A percentile compares a stretch with the other conserved stretches of the same genome.
phyloP scores from a whole-genome alignment of 225 moss, liverwort and hornwort genomes.

The Rhytidiadelphus loreus region DNA sequence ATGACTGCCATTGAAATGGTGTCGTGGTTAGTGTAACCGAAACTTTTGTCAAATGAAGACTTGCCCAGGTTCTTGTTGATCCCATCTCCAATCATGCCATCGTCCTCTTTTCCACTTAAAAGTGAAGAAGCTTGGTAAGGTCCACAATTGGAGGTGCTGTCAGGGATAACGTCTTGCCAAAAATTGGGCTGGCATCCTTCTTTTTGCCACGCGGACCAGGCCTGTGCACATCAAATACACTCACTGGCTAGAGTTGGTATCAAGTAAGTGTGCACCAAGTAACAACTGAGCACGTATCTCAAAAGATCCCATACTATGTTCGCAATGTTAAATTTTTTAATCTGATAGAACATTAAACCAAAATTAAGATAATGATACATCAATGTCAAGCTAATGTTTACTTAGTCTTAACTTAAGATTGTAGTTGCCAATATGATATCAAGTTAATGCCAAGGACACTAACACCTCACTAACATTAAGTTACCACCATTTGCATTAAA shows the following conservation, averaged over 20 bases:
- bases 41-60: conserved; percentile 30
- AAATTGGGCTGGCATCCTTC: conserved; percentile 86
- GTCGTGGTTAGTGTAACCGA: conserved; percentile 73
- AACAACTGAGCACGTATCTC: background rate
- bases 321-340: background rate
- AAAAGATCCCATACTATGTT: background rate
- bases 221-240: conserved; percentile 9
- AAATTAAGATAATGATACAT: background rate
- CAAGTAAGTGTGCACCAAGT: background rate
- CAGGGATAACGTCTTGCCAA: conserved; percentile 72
- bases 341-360: background rate
- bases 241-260: background rate
- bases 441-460: background rate
- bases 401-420: background rate
- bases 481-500: background rate
- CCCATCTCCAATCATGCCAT: background rate
- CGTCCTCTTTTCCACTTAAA: background rate
- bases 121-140: conserved; percentile 45
- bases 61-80: background rate
- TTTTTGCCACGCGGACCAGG: conserved; percentile 66
- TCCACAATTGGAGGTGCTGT: conserved; percentile 56
- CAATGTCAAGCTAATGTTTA: background rate
- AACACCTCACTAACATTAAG: background rate
- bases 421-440: background rate
- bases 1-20: conserved; percentile 97